These are phyloP conservation scores for Chenopodium suecicum DNA, from an alignment of 148 eudicot species.

Conservation along the genomic window DNA sequence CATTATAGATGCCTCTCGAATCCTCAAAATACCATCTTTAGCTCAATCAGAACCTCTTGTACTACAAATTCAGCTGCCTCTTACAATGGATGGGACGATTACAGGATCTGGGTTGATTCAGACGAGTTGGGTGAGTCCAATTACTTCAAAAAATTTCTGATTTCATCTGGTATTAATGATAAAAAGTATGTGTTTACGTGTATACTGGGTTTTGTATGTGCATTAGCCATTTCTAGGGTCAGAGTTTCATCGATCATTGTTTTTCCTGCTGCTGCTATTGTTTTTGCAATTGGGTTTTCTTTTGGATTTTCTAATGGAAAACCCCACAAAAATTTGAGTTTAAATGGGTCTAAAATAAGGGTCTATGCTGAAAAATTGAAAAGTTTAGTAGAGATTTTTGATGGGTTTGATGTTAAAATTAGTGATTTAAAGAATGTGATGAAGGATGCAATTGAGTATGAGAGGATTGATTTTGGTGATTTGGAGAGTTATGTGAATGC, in stretches of 20 bases:
- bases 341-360: constrained; percentile 38
- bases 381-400: constrained; percentile 40
- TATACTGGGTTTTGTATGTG: constrained; percentile 78
- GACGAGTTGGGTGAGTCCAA: constrained; percentile 55
- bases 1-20: constrained; percentile 23
- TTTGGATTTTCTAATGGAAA: constrained; percentile 69
- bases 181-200: constrained; percentile 67
- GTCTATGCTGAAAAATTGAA: constrained; percentile 50
- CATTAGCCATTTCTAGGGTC: constrained; percentile 83
- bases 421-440: constrained; percentile 47
- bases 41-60: constrained; percentile 34
- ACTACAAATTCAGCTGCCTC: constrained; percentile 24
- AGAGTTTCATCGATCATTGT: constrained; percentile 78
- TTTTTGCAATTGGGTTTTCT: constrained; percentile 81
- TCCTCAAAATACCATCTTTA: constrained; percentile 26
- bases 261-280: constrained; percentile 71
- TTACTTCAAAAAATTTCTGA: constrained; percentile 44
- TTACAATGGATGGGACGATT: constrained; percentile 78
- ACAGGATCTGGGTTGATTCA: constrained; percentile 36
- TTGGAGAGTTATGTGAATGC: constrained; percentile 55
- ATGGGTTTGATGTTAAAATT: constrained; percentile 50
- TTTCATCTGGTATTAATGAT: constrained; percentile 63
- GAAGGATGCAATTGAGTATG: constrained; percentile 43
- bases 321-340: constrained; percentile 33
- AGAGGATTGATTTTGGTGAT: constrained; percentile 57